Evolutionary conservation across 2,329 filamentous ascomycete species (phyloP), one percentile per base, ranked within the genome.

Genomic region (Aciculosporium take): DNA sequence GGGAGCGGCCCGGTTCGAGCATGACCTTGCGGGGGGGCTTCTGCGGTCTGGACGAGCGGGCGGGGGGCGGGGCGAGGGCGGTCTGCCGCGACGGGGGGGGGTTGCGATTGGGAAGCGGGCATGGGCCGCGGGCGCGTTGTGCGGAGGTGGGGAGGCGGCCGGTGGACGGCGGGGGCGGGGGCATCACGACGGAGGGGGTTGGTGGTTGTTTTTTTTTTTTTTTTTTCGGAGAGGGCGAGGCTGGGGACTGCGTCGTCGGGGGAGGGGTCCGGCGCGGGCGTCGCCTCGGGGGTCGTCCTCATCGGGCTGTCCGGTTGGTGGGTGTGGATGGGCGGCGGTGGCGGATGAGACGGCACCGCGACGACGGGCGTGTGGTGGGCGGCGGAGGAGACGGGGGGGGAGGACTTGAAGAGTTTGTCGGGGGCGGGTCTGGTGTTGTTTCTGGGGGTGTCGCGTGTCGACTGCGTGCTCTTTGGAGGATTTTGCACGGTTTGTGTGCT

Each of bases 1-100:
- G 89, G 2, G 86, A 94, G 66, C 89, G 88, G 25, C 91, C 89
- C 0, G 91, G 91, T n/a, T 79, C 74, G 4, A 98, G 75, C 7
- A 81, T 69, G 4, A 95, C 84, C 54, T 89, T 84, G 59, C 72
- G 74, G 9, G 69, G 73, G 4, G 72, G 70, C 53, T 76, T 77
- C 20, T 62, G 47, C 2, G 74, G 72, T 44, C 67, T 69, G 32
- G 63, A 56, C 25, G 59, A 63, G 54, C 71, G 71, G 12, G 72
- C 69, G 0, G 74, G 71, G 0, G 76, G 74, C 0, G 71, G 74
- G 1, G 69, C 67, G 36, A 79, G 68, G 63, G 70, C 23, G 67
- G 34, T n/a, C n/a, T n/a, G 21, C 2, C 20, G 67, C 0, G 63
- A 8, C 5, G 20, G 37, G 13, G 4, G 5, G 33, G n/a, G n/a